Evolutionary conservation across 2,329 filamentous ascomycete species (phyloP), one percentile per base, ranked within the genome.

Genomic region (Hawksworthiomyces lignivorus): DNA sequence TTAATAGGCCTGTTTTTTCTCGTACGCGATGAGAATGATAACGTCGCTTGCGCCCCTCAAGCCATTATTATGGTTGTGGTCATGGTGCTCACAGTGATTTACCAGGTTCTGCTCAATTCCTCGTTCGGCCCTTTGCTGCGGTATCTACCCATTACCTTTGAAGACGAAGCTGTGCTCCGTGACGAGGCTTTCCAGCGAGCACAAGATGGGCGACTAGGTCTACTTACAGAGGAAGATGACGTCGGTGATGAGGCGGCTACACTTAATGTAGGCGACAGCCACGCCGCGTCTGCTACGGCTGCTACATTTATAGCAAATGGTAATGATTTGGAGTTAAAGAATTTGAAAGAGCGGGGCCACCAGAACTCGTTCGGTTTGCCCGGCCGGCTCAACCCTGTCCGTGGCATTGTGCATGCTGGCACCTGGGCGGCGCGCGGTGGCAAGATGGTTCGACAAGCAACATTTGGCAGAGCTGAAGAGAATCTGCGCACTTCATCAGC

Each of bases 121-220:
- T 84, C 88, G 0, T 97, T 98, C 52, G 77, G 77, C 0, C 90
- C 92, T 3, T 72, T 98, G 9, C 82, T 94, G 57, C 78, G 84
- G 29, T 95, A 95, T 55, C 68, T 98, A 4, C 92, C 92, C 0
- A 94, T 97, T 49, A 97, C 90, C 0, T 80, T 97, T 42, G 92
- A 98, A 59, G 92, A 97, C 49, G 90, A 96, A 56, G 92, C 92
- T 3, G 86, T 92, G 1, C 68, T 86, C n/a, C 82, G 90, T 7
- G 92, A 98, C 52, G 80, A 90, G 55, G 86, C 84, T 29, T 98
- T 97, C 57, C 82, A 87, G 52, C 73, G 83, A 35, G 82, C 82
- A 4, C 87, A 94, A 57, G 79, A 82, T 44, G 70, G 70, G 18
- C 80, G 83, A 8, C 75, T 89, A 43, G 80, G 82, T 0, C 60